phyloP scores from a whole-genome alignment of 2,329 filamentous ascomycete species.

The Epichloe bromicola region DNA sequence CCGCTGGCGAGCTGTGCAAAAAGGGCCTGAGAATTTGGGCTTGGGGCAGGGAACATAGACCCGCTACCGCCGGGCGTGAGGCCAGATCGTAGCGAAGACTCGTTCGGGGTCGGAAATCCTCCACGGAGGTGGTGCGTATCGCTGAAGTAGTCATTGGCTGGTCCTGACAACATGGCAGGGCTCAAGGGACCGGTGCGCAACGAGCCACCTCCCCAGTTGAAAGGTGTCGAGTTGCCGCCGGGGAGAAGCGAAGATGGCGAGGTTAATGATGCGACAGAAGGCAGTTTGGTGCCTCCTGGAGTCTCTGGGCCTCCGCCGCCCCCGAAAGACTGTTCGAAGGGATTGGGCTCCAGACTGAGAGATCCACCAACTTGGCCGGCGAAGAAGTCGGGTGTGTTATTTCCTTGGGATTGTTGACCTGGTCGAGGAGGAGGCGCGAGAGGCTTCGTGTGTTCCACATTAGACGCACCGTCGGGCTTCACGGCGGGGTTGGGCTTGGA shows the following conservation, averaged over 20 bases:
- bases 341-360: slow-evolving; percentile 77
- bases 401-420: slow-evolving; percentile 30
- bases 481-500: slow-evolving; percentile 32
- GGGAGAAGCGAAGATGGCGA: slow-evolving; percentile 74
- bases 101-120: slow-evolving; percentile 89
- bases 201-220: slow-evolving; percentile 72
- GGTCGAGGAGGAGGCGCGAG: slow-evolving; percentile 60
- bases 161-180: slow-evolving; percentile 92
- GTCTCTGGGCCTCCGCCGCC: slow-evolving; percentile 55
- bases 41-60: slow-evolving; percentile 92
- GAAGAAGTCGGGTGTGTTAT: slow-evolving; percentile 58
- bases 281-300: slow-evolving; percentile 69
- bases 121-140: slow-evolving; percentile 67
- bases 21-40: slow-evolving; percentile 72
- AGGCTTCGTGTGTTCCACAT: slow-evolving; percentile 49
- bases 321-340: slow-evolving; percentile 90
- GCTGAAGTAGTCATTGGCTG: slow-evolving; percentile 73
- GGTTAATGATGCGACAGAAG: slow-evolving; percentile 79
- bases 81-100: slow-evolving; percentile 83
- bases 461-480: slow-evolving; percentile 37
- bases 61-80: slow-evolving; percentile 89
- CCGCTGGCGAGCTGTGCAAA: slow-evolving; percentile 69
- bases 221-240: slow-evolving; percentile 58
- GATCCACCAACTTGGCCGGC: slow-evolving; percentile 39
- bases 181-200: slow-evolving; percentile 86